These are phyloP conservation scores for Tolypocladium endophyticum DNA, from an alignment of 2,329 filamentous ascomycete genomes.

Conservation along the genomic window DNA sequence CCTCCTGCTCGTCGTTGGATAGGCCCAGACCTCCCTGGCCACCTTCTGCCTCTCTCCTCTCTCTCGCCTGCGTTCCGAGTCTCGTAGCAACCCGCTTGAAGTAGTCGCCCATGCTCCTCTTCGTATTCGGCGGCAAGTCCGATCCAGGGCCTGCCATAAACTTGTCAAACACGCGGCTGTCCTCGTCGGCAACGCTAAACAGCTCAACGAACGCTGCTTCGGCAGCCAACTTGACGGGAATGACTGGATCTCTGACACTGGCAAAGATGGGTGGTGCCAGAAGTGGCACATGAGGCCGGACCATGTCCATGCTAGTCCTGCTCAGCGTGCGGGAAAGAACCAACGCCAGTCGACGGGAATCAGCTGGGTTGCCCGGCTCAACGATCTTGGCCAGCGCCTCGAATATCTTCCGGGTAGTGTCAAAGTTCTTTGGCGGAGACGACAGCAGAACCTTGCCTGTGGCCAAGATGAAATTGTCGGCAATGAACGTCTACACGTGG, in stretches of 20 bases:
- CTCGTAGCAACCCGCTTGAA: conserved; percentile 87
- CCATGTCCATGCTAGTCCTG: conserved; percentile 66
- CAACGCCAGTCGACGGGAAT: conserved; percentile 76
- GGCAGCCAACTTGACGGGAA: conserved; percentile 89
- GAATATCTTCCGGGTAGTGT: conserved; percentile 69
- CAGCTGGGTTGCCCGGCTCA: conserved; percentile 64
- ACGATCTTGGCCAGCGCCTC: conserved; percentile 66
- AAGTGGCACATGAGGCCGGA: conserved; percentile 68
- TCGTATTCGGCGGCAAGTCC: conserved; percentile 58
- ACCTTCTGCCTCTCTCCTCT: conserved; percentile 84
- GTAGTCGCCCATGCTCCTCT: conserved; percentile 91
- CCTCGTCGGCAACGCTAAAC: conserved; percentile 83
- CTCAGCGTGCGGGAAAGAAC: conserved; percentile 81
- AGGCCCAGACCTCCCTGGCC: conserved; percentile 77
- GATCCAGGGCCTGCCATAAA: conserved; percentile 64
- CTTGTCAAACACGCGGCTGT: conserved; percentile 79
- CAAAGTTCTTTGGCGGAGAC: conserved; percentile 58
- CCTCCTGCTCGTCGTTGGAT: conserved; percentile 83
- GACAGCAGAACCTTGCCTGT: conserved; percentile 82
- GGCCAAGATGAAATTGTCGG: conserved; percentile 80
- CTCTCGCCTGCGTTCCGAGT: conserved; percentile 75
- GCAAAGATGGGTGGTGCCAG: conserved; percentile 81
- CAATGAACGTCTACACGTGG: conserved; percentile 56
- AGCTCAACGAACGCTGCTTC: conserved; percentile 89
- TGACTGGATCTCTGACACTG: conserved; percentile 80